phyloP scores from a whole-genome alignment of 2,329 filamentous ascomycete genomes.

The Decorospora gaudefroyi region DNA sequence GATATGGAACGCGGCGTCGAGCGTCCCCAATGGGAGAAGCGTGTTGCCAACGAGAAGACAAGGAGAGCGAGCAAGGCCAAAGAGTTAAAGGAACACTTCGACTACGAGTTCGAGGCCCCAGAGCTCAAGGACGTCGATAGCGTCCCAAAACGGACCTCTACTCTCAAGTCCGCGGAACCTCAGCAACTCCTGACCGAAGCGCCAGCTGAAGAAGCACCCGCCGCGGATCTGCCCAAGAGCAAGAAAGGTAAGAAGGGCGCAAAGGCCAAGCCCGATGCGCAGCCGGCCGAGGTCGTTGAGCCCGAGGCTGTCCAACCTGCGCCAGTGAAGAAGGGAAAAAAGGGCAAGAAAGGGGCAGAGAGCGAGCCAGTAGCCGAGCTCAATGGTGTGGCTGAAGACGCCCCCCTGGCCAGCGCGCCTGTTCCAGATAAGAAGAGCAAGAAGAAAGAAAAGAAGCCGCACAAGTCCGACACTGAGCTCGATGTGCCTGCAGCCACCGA shows the following conservation, averaged over 20 bases:
- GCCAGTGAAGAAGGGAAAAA: conserved; percentile 37
- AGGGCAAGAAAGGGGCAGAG: conserved; percentile 32
- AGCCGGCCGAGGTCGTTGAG: conserved; percentile 11
- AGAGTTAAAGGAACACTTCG: conserved; percentile 76
- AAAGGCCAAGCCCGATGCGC: conserved; percentile 12
- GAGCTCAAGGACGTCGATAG: conserved; percentile 66
- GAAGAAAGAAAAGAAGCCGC: conserved; percentile 28
- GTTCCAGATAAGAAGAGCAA: conserved; percentile 10
- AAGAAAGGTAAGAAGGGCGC: conserved; percentile 41
- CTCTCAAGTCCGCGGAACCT: conserved; percentile 31
- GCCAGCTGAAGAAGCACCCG: conserved; percentile 25
- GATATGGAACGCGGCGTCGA: conserved; percentile 73
- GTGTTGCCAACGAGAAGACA: conserved; percentile 72
- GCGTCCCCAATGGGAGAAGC: conserved; percentile 77
- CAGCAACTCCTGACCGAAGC: conserved; percentile 35
- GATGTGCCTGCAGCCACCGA: conserved; percentile 17
- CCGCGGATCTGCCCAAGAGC: conserved; percentile 29
- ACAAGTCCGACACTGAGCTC: conserved; percentile 26
- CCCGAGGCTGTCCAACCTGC: conserved; percentile 11
- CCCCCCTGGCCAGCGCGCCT: conserved; percentile 7
- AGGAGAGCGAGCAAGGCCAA: conserved; percentile 70
- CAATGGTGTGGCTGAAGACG: conserved; percentile 15
- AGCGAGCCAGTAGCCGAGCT: conserved; percentile 18
- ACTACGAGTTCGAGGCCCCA: conserved; percentile 81
- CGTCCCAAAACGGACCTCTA: conserved; percentile 37